Base-by-base conservation (phyloP, 139 green algal species). In the Picochlorum sp. region DNA sequence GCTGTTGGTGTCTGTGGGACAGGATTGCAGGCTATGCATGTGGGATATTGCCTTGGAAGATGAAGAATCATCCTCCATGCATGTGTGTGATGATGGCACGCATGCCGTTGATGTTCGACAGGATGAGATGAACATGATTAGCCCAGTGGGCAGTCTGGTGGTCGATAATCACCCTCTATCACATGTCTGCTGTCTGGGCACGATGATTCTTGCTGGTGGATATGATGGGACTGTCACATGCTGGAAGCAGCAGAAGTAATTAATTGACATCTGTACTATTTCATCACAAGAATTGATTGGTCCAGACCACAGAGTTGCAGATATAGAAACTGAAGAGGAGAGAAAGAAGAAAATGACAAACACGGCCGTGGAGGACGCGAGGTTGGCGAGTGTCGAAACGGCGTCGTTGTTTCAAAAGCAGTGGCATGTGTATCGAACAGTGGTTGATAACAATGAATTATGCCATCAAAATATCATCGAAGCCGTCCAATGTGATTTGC, bases 21-120 rank as follows among this genome's bases (percentile, higher is more conserved):
- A 95, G 73, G 90, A 96, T 76, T 81, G 80, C 30, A 70, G 77
- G 47, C 61, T 95, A 64, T 78, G 83, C 54, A 71, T 96, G 44
- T 96, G 89, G 90, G 90, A 96, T 58, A 38, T 96, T 20, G 74
- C 69, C 6, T 13, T 26, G 47, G 47, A 54, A 41, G 34, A 41
- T 11, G 34, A 41, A 9, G 34, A 41, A 9, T 41, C 34, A 11
- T 41, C 6, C 34, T 41, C 34, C 3, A 41, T 11, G 34, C 8
- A 2, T 1, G 8, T 41, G 34, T 54, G 8, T 54, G 15, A 51
- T 51, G 2, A 21, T 54, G 18, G 5, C 47, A 21, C 47, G 47
- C 13, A 26, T 26, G 47, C 47, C 11, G n/a, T 13, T 4, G 15
- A 21, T 9, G 34, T 41, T 41, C 34, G 34, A 14, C 16, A 54